These are phyloP conservation scores for Kazachstania viticola DNA, from an alignment of 805 yeast genomes.

Conservation along the genomic window DNA sequence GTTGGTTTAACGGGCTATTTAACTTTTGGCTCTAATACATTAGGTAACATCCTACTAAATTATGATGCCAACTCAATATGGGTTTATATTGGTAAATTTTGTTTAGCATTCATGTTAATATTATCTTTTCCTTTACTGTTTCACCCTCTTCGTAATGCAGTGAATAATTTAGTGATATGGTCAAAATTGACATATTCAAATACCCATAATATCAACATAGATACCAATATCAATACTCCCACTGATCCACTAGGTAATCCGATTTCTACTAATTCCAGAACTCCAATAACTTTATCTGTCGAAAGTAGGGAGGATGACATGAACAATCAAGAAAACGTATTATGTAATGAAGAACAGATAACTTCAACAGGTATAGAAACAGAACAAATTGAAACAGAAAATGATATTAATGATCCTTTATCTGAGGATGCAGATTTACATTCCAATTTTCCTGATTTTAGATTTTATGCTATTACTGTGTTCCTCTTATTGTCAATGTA, in stretches of 20 bases:
- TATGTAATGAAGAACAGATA: neutral
- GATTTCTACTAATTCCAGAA: neutral
- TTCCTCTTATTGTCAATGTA: slow-evolving; percentile 39
- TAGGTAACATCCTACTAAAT: slow-evolving; percentile 60
- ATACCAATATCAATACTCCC: too few species aligned
- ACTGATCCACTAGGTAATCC: too few species aligned
- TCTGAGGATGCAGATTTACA: slow-evolving; percentile 8
- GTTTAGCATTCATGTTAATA: slow-evolving; percentile 62
- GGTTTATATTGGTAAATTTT: slow-evolving; percentile 43
- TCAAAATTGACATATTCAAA: slow-evolving; percentile 15
- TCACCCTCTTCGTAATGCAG: slow-evolving; percentile 68
- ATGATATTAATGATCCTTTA: slow-evolving; percentile 3
- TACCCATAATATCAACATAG: too few species aligned
- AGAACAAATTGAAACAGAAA: slow-evolving; percentile 1
- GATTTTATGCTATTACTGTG: slow-evolving; percentile 33
- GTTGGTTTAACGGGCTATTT: slow-evolving; percentile 64
- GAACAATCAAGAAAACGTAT: slow-evolving; percentile 2
- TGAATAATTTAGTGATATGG: slow-evolving; percentile 53
- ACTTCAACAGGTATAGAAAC: slow-evolving; percentile 1
- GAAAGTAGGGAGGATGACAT: slow-evolving; percentile 7
- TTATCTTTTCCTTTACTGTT: slow-evolving; percentile 70
- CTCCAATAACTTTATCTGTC: slow-evolving; percentile 7
- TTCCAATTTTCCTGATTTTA: slow-evolving; percentile 11
- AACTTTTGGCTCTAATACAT: slow-evolving; percentile 55
- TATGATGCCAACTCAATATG: slow-evolving; percentile 42